phyloP scores from a whole-genome alignment of 1,139 yeast genomes.

The Suhomyces terraborum region DNA sequence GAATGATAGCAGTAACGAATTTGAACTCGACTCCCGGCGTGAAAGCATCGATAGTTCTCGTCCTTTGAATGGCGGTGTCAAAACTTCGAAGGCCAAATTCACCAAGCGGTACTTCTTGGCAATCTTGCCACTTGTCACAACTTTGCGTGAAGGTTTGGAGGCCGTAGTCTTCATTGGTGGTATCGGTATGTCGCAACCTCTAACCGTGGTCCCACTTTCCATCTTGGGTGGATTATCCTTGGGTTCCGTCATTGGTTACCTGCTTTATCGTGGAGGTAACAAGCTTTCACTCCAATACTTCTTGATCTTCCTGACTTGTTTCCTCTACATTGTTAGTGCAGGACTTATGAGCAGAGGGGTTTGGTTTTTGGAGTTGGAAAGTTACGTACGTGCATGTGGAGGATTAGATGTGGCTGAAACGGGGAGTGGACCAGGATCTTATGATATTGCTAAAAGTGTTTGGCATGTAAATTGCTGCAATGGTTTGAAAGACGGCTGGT shows the following conservation, averaged over 20 bases:
- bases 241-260: constrained; percentile 39
- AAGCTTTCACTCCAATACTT: constrained; percentile 45
- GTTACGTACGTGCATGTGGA: constrained; percentile 42
- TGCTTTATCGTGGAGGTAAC: constrained; percentile 45
- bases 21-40: constrained; percentile 12
- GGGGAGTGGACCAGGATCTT: constrained; percentile 52
- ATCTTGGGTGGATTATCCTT: constrained; percentile 36
- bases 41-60: constrained; percentile 18
- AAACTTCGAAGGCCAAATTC: constrained; percentile 14
- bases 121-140: constrained; percentile 48
- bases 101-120: constrained; percentile 42
- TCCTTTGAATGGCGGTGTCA: constrained; percentile 15
- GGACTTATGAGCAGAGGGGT: constrained; percentile 50
- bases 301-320: constrained; percentile 41
- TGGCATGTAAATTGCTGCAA: constrained; percentile 56
- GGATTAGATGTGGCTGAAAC: constrained; percentile 51
- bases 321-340: constrained; percentile 48
- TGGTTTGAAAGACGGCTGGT: constrained; percentile 49
- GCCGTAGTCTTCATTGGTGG: constrained; percentile 53
- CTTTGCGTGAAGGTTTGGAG: constrained; percentile 51
- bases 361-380: constrained; percentile 49
- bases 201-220: constrained; percentile 41
- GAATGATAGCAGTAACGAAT: too few species aligned
- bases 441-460: constrained; percentile 42
- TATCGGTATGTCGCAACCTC: constrained; percentile 45